Percentiles rank a stretch among this genome's conserved stretches.
phyloP scores from a whole-genome alignment of 345 rosid genomes.

The Melastoma malabathricum region DNA sequence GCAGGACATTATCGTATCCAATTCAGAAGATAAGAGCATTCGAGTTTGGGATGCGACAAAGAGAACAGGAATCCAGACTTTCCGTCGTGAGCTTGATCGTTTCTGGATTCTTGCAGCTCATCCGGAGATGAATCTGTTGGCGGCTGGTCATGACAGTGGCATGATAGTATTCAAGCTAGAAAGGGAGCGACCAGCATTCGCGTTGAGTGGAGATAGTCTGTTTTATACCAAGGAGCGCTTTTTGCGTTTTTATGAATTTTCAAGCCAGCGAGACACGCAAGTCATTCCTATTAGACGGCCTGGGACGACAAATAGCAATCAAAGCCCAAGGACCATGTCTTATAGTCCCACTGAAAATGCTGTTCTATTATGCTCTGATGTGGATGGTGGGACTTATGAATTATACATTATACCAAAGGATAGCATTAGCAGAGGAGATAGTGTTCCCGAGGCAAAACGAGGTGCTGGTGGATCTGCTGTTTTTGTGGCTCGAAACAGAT shows the following conservation, averaged over 20 bases:
- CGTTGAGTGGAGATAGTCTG: constrained; percentile 59
- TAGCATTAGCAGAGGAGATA: constrained; percentile 51
- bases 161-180: constrained; percentile 95
- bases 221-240: constrained; percentile 77
- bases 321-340: constrained; percentile 80
- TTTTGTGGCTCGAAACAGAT: constrained; percentile 74
- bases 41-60: constrained; percentile 97
- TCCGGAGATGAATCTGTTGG: constrained; percentile 91
- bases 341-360: constrained; percentile 93
- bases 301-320: constrained; percentile 63
- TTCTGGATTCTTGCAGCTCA: constrained; percentile 93
- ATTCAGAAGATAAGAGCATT: constrained; percentile 91
- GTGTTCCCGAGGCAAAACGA: constrained; percentile 72
- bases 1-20: constrained; percentile 95
- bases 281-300: constrained; percentile 78
- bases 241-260: constrained; percentile 59
- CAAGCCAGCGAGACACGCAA: constrained; percentile 66
- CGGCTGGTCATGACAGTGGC: constrained; percentile 96
- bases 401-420: constrained; percentile 75
- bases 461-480: constrained; percentile 75
- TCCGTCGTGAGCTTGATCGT: constrained; percentile 89
- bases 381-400: constrained; percentile 89
- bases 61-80: constrained; percentile 80
- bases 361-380: constrained; percentile 75
- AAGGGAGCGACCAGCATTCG: constrained; percentile 92